These are phyloP conservation scores for Sclerotinia borealis DNA, from an alignment of 2,329 filamentous ascomycete species.

Conservation along the genomic window DNA sequence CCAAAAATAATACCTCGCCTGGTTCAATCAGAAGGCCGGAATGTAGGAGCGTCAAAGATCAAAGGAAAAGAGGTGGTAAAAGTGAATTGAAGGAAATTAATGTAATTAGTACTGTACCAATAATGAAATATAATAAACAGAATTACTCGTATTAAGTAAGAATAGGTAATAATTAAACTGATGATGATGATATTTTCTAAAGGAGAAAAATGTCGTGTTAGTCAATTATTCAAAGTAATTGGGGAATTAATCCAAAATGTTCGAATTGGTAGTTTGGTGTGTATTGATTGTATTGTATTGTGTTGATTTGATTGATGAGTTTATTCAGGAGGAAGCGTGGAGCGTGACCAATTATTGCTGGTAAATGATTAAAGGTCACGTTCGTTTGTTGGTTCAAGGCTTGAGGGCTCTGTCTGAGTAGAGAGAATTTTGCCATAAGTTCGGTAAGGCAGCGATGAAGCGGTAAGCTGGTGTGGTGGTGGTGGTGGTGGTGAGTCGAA, in stretches of 20 bases:
- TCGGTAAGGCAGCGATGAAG: constrained; percentile 1
- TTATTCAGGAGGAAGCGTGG: background rate
- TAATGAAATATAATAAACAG: background rate
- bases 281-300: background rate
- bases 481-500: background rate
- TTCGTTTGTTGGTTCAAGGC: background rate
- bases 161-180: background rate
- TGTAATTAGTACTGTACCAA: background rate
- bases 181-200: background rate
- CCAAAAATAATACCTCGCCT: constrained; percentile 6
- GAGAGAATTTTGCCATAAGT: no score
- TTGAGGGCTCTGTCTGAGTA: no score
- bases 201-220: constrained; percentile 3
- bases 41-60: background rate
- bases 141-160: background rate
- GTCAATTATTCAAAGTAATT: background rate
- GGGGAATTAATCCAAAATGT: background rate
- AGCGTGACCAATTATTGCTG: background rate
- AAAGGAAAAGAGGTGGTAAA: background rate
- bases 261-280: background rate
- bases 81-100: background rate
- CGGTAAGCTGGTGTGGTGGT: background rate
- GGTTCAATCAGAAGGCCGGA: background rate
- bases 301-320: background rate
- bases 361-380: background rate